Conservation (phyloP, 2,329 filamentous ascomycete species). For the Aureobasidium subglaciale region DNA sequence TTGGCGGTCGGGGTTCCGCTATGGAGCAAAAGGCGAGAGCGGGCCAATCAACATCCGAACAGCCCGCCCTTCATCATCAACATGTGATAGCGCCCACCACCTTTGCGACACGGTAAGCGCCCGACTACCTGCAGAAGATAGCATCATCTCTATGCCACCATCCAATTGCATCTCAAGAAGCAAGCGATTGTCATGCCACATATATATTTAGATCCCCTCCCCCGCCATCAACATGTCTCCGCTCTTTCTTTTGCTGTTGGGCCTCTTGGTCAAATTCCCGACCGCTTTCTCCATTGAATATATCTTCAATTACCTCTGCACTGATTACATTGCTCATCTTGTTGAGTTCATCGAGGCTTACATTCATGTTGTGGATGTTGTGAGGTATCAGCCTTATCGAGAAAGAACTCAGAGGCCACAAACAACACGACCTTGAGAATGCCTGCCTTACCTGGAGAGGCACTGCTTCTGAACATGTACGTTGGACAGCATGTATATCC, state of each 20-base stretch:
- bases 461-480: slow-evolving; percentile 41
- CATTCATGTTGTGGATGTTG: slow-evolving; percentile 23
- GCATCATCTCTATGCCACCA: background rate
- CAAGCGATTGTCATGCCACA: background rate
- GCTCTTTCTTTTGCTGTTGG: slow-evolving; percentile 10
- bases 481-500: slow-evolving; percentile 18
- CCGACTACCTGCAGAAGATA: background rate
- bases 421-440: slow-evolving; percentile 27
- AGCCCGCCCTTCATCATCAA: background rate
- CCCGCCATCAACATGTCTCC: slow-evolving; percentile 12
- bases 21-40: background rate
- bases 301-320: slow-evolving; percentile 19
- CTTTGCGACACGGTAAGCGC: slow-evolving; percentile 9
- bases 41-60: background rate
- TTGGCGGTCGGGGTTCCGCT: background rate
- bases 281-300: slow-evolving; percentile 17
- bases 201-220: background rate
- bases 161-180: background rate
- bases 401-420: background rate
- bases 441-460: slow-evolving; percentile 43
- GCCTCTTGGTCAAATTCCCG: slow-evolving; percentile 17
- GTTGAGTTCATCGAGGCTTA: slow-evolving; percentile 24
- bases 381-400: slow-evolving; percentile 18
- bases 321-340: slow-evolving; percentile 23
- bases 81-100: background rate